Evolutionary conservation across 176 grass and related monocot species (phyloP), one percentile per base, ranked within the genome.

Genomic region (Puya raimondii): DNA sequence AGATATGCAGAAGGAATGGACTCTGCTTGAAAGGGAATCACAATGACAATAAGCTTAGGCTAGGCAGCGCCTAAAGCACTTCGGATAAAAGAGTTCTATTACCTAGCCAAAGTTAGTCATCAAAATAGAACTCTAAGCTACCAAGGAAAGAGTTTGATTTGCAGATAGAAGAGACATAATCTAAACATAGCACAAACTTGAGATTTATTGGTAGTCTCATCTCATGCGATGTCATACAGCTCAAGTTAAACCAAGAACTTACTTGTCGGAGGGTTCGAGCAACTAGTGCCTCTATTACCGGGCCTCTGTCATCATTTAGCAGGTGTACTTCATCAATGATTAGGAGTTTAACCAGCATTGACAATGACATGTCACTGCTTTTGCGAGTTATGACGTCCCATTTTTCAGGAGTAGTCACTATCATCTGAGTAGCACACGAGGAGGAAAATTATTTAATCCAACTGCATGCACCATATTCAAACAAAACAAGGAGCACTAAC

Each of bases 311-410:
- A 83, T 96, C 92, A 87, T 96, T 96, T 70, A 96, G 73, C 49
- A 96, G 85, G 64, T 96, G 92, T 50, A 92, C 88, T 85, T 96
- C 92, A 80, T 96, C 92, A 83, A 96, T 96, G 67, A 96, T 96
- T 76, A 96, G 70, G 47, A 96, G 76, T 72, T 96, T 96, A 42
- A 96, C 92, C 67, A 96, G 74, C 92, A 96, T 96, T 47, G 92
- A 96, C 72, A 96, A 74, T 64, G 92, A 86, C 92, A 96, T 96
- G 68, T 96, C 92, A 70, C 88, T 96, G 86, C 92, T 96, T 88
- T 96, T 96, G 74, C 92, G 88, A 70, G 92, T 96, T 80, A 96
- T 96, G 33, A 96, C 92, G 76, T 96, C 92, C 88, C 88, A 96
- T 53, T 96, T 96, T 73, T 96, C 92, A 75, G 92, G 92, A 72